These are phyloP conservation scores for Capsicum rhomboideum DNA, from an alignment of 257 asterid genomes.

Conservation along the genomic window DNA sequence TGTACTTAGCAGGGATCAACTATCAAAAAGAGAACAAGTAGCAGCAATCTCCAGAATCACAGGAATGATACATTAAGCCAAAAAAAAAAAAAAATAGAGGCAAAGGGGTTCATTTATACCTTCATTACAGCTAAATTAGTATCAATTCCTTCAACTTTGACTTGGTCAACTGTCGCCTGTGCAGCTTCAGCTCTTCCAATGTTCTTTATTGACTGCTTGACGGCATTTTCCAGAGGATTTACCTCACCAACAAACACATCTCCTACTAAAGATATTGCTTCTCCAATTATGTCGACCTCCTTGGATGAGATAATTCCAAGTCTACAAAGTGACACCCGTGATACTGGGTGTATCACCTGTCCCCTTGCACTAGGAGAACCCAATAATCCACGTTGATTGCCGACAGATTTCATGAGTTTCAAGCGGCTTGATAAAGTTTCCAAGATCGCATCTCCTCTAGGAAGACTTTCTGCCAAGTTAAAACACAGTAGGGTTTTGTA, in stretches of 20 bases:
- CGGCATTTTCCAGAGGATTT: conserved; percentile 72
- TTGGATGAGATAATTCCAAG: conserved; percentile 45
- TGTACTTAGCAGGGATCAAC: not conserved
- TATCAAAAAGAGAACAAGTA: conserved; percentile 7
- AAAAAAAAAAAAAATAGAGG: not conserved
- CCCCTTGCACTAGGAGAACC: conserved; percentile 50
- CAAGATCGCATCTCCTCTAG: conserved; percentile 78
- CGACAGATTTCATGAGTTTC: conserved; percentile 27
- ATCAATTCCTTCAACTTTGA: conserved; percentile 92
- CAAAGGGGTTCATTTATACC: conserved; percentile 27
- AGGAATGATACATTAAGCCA: not conserved
- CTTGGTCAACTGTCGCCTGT: conserved; percentile 84
- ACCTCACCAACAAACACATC: conserved; percentile 61
- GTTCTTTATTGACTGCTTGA: conserved; percentile 66
- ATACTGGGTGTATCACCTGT: conserved; percentile 37
- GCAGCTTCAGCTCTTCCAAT: conserved; percentile 90
- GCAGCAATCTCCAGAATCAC: conserved; percentile 5
- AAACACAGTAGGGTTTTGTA: conserved; percentile 75
- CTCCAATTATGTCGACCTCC: conserved; percentile 35
- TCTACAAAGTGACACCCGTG: conserved; percentile 46
- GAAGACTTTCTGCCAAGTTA: conserved; percentile 93
- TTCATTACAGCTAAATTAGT: conserved; percentile 78
- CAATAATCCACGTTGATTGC: conserved; percentile 26
- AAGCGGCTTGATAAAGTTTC: conserved; percentile 55
- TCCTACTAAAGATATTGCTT: conserved; percentile 36